Base-by-base conservation (phyloP, 2,329 filamentous ascomycete species). In the Seiridium unicorne region DNA sequence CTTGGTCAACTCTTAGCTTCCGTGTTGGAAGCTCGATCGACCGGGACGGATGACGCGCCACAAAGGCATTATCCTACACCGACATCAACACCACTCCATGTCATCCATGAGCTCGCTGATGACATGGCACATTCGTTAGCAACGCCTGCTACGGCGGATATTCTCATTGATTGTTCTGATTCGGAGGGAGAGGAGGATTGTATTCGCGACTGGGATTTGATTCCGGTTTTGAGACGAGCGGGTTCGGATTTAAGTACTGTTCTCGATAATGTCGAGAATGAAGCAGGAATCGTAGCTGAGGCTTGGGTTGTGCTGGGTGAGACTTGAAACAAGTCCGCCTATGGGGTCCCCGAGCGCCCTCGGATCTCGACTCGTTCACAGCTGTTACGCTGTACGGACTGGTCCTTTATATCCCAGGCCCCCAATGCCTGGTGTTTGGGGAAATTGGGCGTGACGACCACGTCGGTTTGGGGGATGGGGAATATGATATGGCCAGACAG, bases 301-400 rank as follows among this genome's bases (percentile, higher is more conserved):
- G 38, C 57, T 36, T 59, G 57, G 57, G 46, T 59, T 26, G 49
- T 59, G 38, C 32, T 59, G 48, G 48, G 48, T 53, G 57, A 53
- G 57, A 54, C 48, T 44, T 59, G 57, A 53, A 46, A 26, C 48
- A 44, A 11, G 48, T 59, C 31, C n/a, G 38, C 35, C 13, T 5
- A 51, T 44, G 57, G 40, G 10, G 18, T 54, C 32, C 47, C 47
- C 34, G 35, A 51, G 40, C 40, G 55, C 55, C 40, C 42, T 32
- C 13, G 55, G 55, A 58, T 51, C 46, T 58, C 56, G 57, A 59
- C 57, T n/a, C 32, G 32, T 32, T 36, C 13, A 31, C 35, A 35
- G 49, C 49, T 35, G 10, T 40, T 35, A 44, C n/a, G 51, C 51
- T 44, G 54, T 40, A 26, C 46, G 36, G 55, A 49, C 46, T 58